Percentiles rank a stretch among this genome's conserved stretches.
These are phyloP conservation scores for Botrytis hyacinthi DNA, from an alignment of 2,329 filamentous ascomycete species.

Conservation along the genomic window DNA sequence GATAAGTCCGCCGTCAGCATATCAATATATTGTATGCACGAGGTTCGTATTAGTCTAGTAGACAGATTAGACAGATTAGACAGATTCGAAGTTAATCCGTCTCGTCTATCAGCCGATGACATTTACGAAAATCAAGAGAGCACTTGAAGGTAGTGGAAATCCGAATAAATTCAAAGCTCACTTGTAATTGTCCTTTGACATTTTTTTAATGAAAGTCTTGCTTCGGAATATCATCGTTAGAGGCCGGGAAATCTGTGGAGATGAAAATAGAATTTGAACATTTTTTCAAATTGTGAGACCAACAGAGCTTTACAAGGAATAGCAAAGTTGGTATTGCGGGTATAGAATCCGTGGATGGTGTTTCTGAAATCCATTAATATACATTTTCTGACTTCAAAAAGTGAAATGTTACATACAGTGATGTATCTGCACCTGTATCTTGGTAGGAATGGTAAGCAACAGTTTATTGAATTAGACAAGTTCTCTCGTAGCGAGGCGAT, in stretches of 20 bases:
- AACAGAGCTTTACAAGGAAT: neutral
- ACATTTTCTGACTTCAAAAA: neutral
- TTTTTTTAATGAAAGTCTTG: neutral
- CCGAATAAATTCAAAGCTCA: neutral
- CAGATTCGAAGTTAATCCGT: neutral
- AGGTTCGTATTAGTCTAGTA: neutral
- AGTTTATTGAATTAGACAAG: neutral
- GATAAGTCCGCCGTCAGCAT: neutral
- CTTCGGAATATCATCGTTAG: neutral
- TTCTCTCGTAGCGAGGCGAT: constrained; percentile 3
- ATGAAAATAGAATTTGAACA: neutral
- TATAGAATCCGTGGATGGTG: neutral
- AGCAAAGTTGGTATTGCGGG: too few relatives aligned
- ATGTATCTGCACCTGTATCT: neutral
- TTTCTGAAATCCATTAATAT: neutral
- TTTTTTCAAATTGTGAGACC: neutral
- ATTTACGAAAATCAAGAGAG: neutral
- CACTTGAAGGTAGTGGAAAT: neutral
- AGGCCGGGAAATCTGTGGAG: neutral
- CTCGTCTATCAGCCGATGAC: neutral
- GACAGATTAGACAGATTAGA: neutral
- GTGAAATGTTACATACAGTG: neutral
- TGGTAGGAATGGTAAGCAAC: neutral
- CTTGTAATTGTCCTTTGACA: neutral
- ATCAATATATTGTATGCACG: neutral